A percentile compares a stretch with the other conserved stretches of the same genome.
Evolutionary conservation across 2,329 filamentous ascomycete genomes (phyloP).

Genomic region (Ceratocystis harringtonii): DNA sequence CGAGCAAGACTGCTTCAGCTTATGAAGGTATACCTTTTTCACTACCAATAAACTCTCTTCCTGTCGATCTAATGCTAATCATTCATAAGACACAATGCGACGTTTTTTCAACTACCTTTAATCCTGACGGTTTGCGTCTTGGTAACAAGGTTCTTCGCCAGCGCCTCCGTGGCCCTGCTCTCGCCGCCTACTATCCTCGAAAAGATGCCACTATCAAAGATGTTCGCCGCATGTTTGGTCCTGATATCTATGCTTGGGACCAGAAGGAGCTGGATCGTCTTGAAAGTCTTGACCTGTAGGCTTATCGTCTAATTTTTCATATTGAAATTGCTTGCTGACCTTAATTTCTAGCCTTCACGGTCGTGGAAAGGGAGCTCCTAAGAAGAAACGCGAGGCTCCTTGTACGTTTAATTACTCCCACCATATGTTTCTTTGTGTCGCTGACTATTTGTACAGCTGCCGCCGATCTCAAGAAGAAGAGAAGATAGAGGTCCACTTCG

Average conservation of each 20-base stretch:
- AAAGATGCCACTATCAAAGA: conserved; percentile 57
- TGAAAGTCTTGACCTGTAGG: conserved; percentile 55
- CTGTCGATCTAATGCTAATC: conserved; percentile 19
- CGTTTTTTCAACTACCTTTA: conserved; percentile 83
- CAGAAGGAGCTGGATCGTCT: conserved; percentile 66
- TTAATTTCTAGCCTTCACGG: conserved; percentile 38
- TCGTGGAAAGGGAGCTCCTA: conserved; percentile 72
- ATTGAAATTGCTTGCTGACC: background rate
- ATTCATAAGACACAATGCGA: conserved; percentile 61
- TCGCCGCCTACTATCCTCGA: conserved; percentile 80
- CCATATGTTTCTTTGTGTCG: background rate
- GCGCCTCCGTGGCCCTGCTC: conserved; percentile 64
- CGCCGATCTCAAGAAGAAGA: conserved; percentile 19
- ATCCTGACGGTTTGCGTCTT: conserved; percentile 64
- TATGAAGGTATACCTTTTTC: conserved; percentile 49
- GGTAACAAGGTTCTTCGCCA: conserved; percentile 90
- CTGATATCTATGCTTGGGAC: conserved; percentile 54
- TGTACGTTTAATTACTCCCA: conserved; percentile 21
- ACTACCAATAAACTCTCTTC: background rate
- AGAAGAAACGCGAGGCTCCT: conserved; percentile 60
- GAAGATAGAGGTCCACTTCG: conserved; percentile 17
- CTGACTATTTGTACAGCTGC: conserved; percentile 11
- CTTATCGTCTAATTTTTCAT: conserved; percentile 11
- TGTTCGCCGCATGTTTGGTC: conserved; percentile 52
- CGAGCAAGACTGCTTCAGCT: conserved; percentile 52